Conservation (phyloP, 495 filamentous ascomycete genomes). For the Echria macrotheca region DNA sequence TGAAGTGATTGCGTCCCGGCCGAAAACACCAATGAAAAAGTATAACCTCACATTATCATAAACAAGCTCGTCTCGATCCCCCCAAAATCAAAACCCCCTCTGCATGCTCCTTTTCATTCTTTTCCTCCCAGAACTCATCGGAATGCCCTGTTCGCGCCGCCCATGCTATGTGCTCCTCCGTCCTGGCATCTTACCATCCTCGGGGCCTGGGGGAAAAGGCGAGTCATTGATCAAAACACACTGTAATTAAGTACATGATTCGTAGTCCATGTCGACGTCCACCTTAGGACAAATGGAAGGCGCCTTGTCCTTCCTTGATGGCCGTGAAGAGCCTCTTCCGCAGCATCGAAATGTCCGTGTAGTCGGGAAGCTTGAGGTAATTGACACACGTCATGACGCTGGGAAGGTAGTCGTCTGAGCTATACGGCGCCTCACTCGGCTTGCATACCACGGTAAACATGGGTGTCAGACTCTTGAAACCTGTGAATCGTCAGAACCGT, state of each 20-base stretch:
- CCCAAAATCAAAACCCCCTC: neutral
- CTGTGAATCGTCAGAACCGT: too few species aligned
- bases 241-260: slow-evolving; percentile 10
- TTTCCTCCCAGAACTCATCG: neutral
- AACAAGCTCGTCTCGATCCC: neutral
- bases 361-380: slow-evolving; percentile 97
- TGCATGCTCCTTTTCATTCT: slow-evolving; percentile 1
- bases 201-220: neutral
- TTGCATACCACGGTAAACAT: slow-evolving; percentile 99
- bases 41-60: neutral
- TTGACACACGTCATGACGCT: slow-evolving; percentile 99
- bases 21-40: neutral
- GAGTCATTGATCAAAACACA: too few species aligned
- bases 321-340: slow-evolving; percentile 71
- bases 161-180: slow-evolving; percentile 8
- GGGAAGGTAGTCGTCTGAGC: slow-evolving; percentile 92
- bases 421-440: slow-evolving; percentile 89
- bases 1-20: too few species aligned
- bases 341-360: slow-evolving; percentile 73
- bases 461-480: slow-evolving; percentile 93
- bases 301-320: slow-evolving; percentile 95
- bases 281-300: slow-evolving; percentile 86
- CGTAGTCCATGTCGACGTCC: neutral
- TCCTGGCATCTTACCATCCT: neutral
- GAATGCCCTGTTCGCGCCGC: slow-evolving; percentile 7